Conservation (phyloP, 2,329 filamentous ascomycete species). For the Aspergillus fischeri region DNA sequence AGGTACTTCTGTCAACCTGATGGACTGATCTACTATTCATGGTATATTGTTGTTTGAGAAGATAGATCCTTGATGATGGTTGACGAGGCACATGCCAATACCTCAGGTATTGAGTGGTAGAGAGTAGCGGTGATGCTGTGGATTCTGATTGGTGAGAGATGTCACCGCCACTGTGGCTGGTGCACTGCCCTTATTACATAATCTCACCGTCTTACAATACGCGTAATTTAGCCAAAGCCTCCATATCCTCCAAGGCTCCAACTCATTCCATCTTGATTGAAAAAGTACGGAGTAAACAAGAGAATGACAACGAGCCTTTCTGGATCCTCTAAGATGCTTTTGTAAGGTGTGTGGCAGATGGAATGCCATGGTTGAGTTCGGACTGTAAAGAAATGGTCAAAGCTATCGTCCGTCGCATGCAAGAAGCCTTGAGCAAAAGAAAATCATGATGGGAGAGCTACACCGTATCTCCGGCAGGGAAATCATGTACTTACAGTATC, state of each 20-base stretch:
- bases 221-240: not conserved
- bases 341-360: not conserved
- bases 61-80: not conserved
- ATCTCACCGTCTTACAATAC: not conserved
- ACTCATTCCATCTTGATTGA: not conserved
- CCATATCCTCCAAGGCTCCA: too few species aligned
- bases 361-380: not conserved
- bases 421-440: not conserved
- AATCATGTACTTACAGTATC: not conserved
- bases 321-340: not conserved
- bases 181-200: not conserved
- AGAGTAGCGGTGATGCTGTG: conserved; percentile 29
- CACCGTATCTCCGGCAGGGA: not conserved
- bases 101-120: not conserved
- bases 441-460: not conserved
- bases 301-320: not conserved
- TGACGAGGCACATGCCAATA: not conserved
- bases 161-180: conserved; percentile 34
- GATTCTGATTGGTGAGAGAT: conserved; percentile 20
- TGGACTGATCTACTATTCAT: not conserved
- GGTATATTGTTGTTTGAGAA: not conserved
- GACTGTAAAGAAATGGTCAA: too few species aligned
- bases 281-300: not conserved
- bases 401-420: not conserved
- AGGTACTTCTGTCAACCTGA: not conserved